These are phyloP conservation scores for Neoascochyta sp. DNA, from an alignment of 2,329 filamentous ascomycete genomes.

Conservation along the genomic window DNA sequence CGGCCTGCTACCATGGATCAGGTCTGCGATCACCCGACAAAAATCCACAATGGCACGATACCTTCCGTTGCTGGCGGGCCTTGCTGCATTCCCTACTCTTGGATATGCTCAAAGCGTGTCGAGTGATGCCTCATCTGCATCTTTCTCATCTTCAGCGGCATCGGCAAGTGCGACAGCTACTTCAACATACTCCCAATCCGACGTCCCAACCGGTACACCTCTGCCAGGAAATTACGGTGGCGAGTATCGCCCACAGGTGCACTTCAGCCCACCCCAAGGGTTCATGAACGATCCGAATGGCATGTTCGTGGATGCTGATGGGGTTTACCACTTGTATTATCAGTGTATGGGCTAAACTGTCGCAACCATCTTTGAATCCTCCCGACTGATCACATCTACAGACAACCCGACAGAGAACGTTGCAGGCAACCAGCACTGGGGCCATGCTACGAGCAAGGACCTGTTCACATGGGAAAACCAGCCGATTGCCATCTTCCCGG, in stretches of 20 bases:
- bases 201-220: constrained; percentile 33
- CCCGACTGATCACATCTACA: constrained; percentile 14
- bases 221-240: constrained; percentile 42
- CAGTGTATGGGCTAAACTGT: constrained; percentile 47
- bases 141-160: neutral
- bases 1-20: too few relatives aligned
- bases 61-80: neutral
- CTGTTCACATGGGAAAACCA: constrained; percentile 64
- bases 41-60: too few relatives aligned
- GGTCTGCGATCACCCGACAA: too few relatives aligned
- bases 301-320: constrained; percentile 56
- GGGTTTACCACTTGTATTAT: constrained; percentile 63
- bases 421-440: constrained; percentile 62
- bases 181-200: constrained; percentile 21
- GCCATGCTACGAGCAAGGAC: constrained; percentile 60
- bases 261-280: constrained; percentile 52
- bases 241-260: constrained; percentile 50
- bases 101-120: constrained; percentile 2
- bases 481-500: constrained; percentile 58
- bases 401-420: constrained; percentile 50
- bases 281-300: constrained; percentile 63
- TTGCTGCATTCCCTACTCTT: neutral
- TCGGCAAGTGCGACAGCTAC: constrained; percentile 2
- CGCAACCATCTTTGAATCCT: too few relatives aligned
- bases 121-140: neutral